A percentile compares a stretch with the other conserved stretches of the same genome.
These are phyloP conservation scores for Crithidia bombi DNA, from an alignment of 208 protist genomes.

Conservation along the genomic window DNA sequence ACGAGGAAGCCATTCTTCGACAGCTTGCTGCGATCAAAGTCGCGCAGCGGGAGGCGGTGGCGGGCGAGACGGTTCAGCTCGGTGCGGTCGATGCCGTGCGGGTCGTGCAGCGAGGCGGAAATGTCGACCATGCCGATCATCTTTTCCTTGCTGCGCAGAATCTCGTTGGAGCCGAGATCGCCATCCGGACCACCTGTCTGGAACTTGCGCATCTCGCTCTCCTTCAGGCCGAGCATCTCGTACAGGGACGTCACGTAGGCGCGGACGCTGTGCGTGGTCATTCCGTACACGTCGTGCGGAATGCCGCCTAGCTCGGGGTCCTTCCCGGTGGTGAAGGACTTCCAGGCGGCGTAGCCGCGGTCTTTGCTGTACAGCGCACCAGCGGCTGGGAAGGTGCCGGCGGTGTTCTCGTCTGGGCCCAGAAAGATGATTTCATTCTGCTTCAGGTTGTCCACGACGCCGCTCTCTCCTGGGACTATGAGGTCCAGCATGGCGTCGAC, in stretches of 20 bases:
- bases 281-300: slow-evolving; percentile 95
- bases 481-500: slow-evolving; percentile 94
- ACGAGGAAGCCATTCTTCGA: slow-evolving; percentile 92
- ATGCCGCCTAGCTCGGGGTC: slow-evolving; percentile 92
- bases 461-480: slow-evolving; percentile 79
- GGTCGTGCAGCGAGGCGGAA: slow-evolving; percentile 94
- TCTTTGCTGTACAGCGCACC: slow-evolving; percentile 83
- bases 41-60: slow-evolving; percentile 71
- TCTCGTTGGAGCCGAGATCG: slow-evolving; percentile 96
- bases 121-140: slow-evolving; percentile 95
- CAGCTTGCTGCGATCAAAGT: slow-evolving; percentile 91
- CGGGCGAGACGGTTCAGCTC: slow-evolving; percentile 90
- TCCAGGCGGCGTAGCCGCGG: slow-evolving; percentile 91
- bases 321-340: slow-evolving; percentile 97
- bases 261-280: slow-evolving; percentile 96
- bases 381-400: slow-evolving; percentile 80
- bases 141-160: slow-evolving; percentile 93
- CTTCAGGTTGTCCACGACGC: slow-evolving; percentile 83
- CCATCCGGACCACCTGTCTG: slow-evolving; percentile 97
- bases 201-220: slow-evolving; percentile 92
- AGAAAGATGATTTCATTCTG: slow-evolving; percentile 95
- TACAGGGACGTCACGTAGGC: slow-evolving; percentile 93
- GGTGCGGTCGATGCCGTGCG: slow-evolving; percentile 86
- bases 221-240: slow-evolving; percentile 83
- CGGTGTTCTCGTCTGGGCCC: slow-evolving; percentile 96